Base-by-base conservation (phyloP, 345 rosid species). In the Euclidium syriacum region DNA sequence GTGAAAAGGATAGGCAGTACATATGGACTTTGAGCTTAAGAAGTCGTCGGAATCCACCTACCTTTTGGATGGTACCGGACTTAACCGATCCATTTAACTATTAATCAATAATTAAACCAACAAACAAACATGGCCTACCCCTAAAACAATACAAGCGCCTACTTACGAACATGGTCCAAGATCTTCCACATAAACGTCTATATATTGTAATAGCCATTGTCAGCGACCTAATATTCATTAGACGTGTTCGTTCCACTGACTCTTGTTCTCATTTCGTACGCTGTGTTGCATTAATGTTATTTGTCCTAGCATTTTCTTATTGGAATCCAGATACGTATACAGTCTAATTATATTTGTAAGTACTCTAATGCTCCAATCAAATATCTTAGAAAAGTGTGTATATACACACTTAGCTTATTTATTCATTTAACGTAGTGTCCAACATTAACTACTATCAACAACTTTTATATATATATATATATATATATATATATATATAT, bases 191-290 rank as follows among this genome's bases (percentile, higher is more conserved):
- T 23, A 22, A 29, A 32, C 55, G 12, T 55, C 63, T 54, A 10
- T 11, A 23, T 23, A 33, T 40, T 14, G 36, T 14, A 24, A 26
- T 16, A 49, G 6, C 16, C 66, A 50, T 51, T 50, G 22, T 39
- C n/a, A 55, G 54, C 40, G 32, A 60, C 47, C 48, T 34, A 68
- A 29, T 33, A 25, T 19, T 54, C 47, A 60, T 42, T 60, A 60
- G 54, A 68, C 73, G 67, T 68, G 67, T 42, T 60, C 61, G 25
- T 68, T 68, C 27, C 38, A 59, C 14, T 38, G 52, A 29, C 59
- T 49, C 50, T 22, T 49, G 52, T 67, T 49, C 26, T 46, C 38
- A 6, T 17, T 35, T 55, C 10, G 12, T 44, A 44, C 16, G 29
- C 8, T 12, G 25, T 25, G 25, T 25, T 5, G 39, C 40, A 19